These are phyloP conservation scores for Clonostachys sp. DNA, from an alignment of 2,329 filamentous ascomycete genomes.

Conservation along the genomic window DNA sequence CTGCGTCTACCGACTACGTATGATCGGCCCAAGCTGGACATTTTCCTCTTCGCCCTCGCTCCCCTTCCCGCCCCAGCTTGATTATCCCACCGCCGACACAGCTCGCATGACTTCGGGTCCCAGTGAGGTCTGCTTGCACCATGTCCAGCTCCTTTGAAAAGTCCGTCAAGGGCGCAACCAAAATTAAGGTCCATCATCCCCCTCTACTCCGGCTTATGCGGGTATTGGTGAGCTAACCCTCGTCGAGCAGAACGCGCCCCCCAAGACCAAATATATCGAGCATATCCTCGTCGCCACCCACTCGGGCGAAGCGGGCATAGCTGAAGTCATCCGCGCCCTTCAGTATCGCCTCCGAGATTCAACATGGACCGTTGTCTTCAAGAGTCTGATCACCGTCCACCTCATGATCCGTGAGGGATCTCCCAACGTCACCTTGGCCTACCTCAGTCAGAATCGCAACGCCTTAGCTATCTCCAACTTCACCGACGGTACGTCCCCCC, in stretches of 20 bases:
- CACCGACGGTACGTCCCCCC: slow-evolving; percentile 69
- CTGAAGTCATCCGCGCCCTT: slow-evolving; percentile 89
- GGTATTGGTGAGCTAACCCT: not conserved
- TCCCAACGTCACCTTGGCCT: slow-evolving; percentile 80
- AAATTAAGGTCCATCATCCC: slow-evolving; percentile 70
- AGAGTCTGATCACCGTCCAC: slow-evolving; percentile 91
- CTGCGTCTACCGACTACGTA: too few relatives aligned
- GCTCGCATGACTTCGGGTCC: not conserved
- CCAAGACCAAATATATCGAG: slow-evolving; percentile 99
- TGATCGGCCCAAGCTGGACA: too few relatives aligned
- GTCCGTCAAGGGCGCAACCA: slow-evolving; percentile 97
- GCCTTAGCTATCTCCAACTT: slow-evolving; percentile 86
- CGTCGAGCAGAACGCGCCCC: slow-evolving; percentile 72
- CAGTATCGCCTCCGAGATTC: slow-evolving; percentile 87
- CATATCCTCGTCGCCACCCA: slow-evolving; percentile 95
- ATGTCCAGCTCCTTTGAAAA: slow-evolving; percentile 96
- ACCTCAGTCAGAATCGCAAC: slow-evolving; percentile 76
- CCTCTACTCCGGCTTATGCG: not conserved
- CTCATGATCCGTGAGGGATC: slow-evolving; percentile 96
- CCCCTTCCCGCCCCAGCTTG: slow-evolving; percentile 1
- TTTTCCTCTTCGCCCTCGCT: slow-evolving; percentile 2
- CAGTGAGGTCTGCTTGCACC: slow-evolving; percentile 4
- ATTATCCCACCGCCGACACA: slow-evolving; percentile 1
- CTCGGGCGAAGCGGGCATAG: slow-evolving; percentile 89
- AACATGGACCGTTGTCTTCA: slow-evolving; percentile 99